These are phyloP conservation scores for Volvox africanus DNA, from an alignment of 139 green algal genomes.

Conservation along the genomic window DNA sequence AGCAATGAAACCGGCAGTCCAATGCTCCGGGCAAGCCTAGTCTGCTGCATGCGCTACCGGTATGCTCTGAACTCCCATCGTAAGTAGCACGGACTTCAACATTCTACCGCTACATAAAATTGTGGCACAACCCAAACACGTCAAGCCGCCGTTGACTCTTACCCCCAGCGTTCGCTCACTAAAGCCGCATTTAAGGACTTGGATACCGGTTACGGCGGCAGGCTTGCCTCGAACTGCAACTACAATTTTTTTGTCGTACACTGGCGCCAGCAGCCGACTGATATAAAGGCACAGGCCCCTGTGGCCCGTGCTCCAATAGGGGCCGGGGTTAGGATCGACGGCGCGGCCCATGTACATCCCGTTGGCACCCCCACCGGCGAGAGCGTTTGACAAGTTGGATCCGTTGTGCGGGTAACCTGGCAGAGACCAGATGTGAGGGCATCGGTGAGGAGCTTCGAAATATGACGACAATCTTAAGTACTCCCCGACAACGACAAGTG, in stretches of 20 bases:
- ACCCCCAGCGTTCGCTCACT: constrained; percentile 45
- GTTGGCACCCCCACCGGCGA: neutral
- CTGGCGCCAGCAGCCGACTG: constrained; percentile 77
- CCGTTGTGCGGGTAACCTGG: neutral
- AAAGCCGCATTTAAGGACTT: constrained; percentile 51
- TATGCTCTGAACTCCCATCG: too few species aligned
- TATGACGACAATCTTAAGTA: too few species aligned
- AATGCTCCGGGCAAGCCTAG: too few species aligned
- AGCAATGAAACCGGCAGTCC: too few species aligned
- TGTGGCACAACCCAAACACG: too few species aligned
- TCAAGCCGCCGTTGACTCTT: neutral
- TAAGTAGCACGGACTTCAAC: too few species aligned
- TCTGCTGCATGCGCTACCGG: too few species aligned
- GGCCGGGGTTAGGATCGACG: constrained; percentile 79
- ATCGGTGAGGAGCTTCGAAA: too few species aligned
- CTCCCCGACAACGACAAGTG: too few species aligned
- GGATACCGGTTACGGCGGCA: neutral
- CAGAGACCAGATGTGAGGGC: too few species aligned
- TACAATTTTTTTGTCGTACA: constrained; percentile 83
- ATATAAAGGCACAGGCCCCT: constrained; percentile 85
- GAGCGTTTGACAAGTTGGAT: neutral
- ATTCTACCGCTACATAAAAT: too few species aligned
- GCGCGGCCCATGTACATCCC: constrained; percentile 84
- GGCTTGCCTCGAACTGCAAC: constrained; percentile 6
- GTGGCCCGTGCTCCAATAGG: constrained; percentile 85